Conservation (phyloP, 768 basidiomycete genomes). For the Hygrophorus russula region DNA sequence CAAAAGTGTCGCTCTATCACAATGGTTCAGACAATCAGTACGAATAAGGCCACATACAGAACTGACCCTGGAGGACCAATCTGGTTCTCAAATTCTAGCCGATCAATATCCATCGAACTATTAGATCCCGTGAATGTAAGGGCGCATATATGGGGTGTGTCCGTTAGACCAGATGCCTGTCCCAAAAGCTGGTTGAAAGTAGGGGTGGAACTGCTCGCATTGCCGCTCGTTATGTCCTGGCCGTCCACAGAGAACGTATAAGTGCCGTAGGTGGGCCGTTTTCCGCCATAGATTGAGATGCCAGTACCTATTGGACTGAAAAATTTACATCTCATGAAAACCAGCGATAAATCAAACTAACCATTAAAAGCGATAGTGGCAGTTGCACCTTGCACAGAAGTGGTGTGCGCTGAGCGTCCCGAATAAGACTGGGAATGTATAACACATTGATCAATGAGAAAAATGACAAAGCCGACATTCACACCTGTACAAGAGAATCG, state of each 20-base stretch:
- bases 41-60: background rate
- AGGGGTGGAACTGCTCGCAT: constrained; percentile 18
- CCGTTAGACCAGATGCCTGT: constrained; percentile 26
- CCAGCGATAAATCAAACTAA: constrained; percentile 9
- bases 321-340: background rate
- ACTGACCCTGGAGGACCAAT: constrained; percentile 27
- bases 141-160: constrained; percentile 36
- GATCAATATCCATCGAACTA: constrained; percentile 39
- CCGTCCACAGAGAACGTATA: constrained; percentile 37
- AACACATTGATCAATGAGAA: background rate
- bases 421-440: constrained; percentile 29
- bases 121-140: constrained; percentile 31
- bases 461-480: constrained; percentile 7
- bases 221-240: constrained; percentile 20
- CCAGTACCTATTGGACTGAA: constrained; percentile 29
- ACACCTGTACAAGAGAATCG: constrained; percentile 28
- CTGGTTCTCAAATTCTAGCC: constrained; percentile 29
- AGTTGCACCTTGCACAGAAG: constrained; percentile 31
- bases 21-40: constrained; percentile 1
- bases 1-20: constrained; percentile 14
- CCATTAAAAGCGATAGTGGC: constrained; percentile 42
- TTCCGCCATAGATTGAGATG: constrained; percentile 38
- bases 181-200: constrained; percentile 30
- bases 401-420: constrained; percentile 31
- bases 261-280: constrained; percentile 32